Base-by-base conservation (phyloP, 1,284 basidiomycete species). In the Ganoderma boninense region DNA sequence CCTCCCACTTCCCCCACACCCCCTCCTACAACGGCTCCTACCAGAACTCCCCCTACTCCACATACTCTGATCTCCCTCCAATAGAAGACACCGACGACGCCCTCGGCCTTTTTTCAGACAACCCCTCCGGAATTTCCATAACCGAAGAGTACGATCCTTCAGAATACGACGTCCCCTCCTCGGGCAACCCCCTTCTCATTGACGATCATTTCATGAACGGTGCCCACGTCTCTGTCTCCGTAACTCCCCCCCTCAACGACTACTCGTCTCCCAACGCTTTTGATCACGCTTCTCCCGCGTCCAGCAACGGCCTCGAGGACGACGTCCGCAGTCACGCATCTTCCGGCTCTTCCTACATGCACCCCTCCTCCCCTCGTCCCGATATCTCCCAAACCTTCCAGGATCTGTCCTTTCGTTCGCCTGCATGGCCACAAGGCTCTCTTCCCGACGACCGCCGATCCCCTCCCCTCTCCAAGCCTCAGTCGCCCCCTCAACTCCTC, bases 11-110 rank as follows among this genome's bases (percentile, higher is more conserved):
- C 70, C 84, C 86, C 32, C 82, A 83, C 74, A 87, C 86, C 0
- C 86, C 86, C 32, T 87, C 87, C 64, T 87, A 87, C 81, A 85
- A 86, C 74, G 87, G 86, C 70, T 87, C 86, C 0, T 87, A 87
- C 78, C 84, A 89, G 77, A 88, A 90, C 79, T 92, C 91, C 0
- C 90, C 91, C n/a, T 92, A 85, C 79, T 92, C 90, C 7, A 84
- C 80, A 65, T 84, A 88, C 73, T 91, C 90, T 2, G 91, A 92
- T 38, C 89, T 93, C 13, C 78, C 79, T 29, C 85, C 85, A 69
- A 89, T 87, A 79, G 83, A 84, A 77, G 82, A 81, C 56, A 84
- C 86, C 54, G 84, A 86, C 62, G 84, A 87, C 60, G 71, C 79
- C 62, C 80, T 84, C 44, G 79, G 71, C 62, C 74, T 87, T 67